Conservation (phyloP, 768 basidiomycete species). For the Lentinula guzmanii region DNA sequence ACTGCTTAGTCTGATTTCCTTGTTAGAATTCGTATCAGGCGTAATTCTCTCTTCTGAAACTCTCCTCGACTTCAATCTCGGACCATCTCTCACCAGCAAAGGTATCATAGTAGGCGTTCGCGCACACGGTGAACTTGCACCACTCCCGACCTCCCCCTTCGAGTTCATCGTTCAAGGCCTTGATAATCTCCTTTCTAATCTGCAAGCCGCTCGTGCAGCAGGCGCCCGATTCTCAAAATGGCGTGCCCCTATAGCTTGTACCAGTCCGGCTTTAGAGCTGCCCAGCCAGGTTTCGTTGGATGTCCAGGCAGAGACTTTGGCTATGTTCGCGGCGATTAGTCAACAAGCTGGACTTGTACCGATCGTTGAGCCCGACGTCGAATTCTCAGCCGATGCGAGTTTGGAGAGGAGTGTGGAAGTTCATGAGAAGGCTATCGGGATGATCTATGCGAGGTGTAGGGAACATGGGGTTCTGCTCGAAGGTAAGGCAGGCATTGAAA, state of each 20-base stretch:
- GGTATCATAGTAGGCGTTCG: slow-evolving; percentile 46
- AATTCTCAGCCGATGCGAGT: slow-evolving; percentile 42
- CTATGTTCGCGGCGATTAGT: slow-evolving; percentile 43
- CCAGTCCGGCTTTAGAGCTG: slow-evolving; percentile 24
- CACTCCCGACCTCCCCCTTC: slow-evolving; percentile 34
- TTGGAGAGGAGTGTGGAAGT: slow-evolving; percentile 38
- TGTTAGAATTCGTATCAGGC: slow-evolving; percentile 41
- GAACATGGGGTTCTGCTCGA: slow-evolving; percentile 43
- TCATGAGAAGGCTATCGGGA: slow-evolving; percentile 36
- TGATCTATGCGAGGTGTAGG: slow-evolving; percentile 40
- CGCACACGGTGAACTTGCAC: slow-evolving; percentile 42
- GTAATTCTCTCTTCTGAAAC: slow-evolving; percentile 47
- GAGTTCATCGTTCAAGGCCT: slow-evolving; percentile 48
- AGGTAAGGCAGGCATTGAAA: slow-evolving; percentile 21
- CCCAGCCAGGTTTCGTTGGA: slow-evolving; percentile 37
- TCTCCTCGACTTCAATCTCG: slow-evolving; percentile 44
- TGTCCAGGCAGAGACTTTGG: slow-evolving; percentile 39
- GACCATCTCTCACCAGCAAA: slow-evolving; percentile 32
- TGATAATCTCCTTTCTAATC: slow-evolving; percentile 34
- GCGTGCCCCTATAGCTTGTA: slow-evolving; percentile 44
- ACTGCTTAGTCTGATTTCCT: not conserved
- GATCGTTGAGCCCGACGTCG: slow-evolving; percentile 47
- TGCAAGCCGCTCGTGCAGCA: slow-evolving; percentile 35
- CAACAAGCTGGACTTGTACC: slow-evolving; percentile 48
- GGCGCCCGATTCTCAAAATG: slow-evolving; percentile 48